A percentile compares a stretch with the other conserved stretches of the same genome.
Evolutionary conservation across 352 stramenopile genomes (phyloP).

Genomic region (Globisporangium nodosum): DNA sequence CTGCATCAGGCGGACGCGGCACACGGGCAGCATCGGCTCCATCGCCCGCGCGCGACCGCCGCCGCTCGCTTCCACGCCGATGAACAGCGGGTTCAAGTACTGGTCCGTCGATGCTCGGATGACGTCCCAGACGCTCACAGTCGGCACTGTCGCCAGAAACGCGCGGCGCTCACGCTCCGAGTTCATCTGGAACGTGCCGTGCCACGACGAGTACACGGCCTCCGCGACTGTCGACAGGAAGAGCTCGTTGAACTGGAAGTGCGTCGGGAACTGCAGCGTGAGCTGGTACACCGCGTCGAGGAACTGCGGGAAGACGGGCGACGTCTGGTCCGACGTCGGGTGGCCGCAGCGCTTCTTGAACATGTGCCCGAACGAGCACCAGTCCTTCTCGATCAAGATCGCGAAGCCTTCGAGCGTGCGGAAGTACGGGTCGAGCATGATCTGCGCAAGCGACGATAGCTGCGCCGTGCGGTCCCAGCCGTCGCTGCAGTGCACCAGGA

Average conservation of each 20-base stretch:
- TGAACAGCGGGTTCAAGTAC: slow-evolving; percentile 80
- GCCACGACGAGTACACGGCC: slow-evolving; percentile 96
- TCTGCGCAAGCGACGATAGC: slow-evolving; percentile 65
- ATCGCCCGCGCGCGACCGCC: slow-evolving; percentile 19
- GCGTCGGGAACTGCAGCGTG: slow-evolving; percentile 93
- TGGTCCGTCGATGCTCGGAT: slow-evolving; percentile 78
- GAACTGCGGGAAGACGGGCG: slow-evolving; percentile 98
- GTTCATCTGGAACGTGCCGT: slow-evolving; percentile 90
- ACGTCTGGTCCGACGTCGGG: slow-evolving; percentile 90
- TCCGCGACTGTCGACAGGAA: slow-evolving; percentile 93
- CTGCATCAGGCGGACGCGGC: slow-evolving; percentile 82
- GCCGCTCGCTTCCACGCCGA: slow-evolving; percentile 26
- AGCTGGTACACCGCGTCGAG: slow-evolving; percentile 98
- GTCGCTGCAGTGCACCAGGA: slow-evolving; percentile 89
- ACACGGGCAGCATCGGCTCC: slow-evolving; percentile 78
- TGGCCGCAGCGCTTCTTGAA: slow-evolving; percentile 79
- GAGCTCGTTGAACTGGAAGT: slow-evolving; percentile 98
- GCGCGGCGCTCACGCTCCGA: slow-evolving; percentile 64
- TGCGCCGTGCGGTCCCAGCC: slow-evolving; percentile 90
- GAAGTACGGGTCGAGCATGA: slow-evolving; percentile 86
- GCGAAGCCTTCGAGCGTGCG: slow-evolving; percentile 74
- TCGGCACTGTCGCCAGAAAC: slow-evolving; percentile 66
- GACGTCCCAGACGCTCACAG: slow-evolving; percentile 80
- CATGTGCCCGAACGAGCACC: slow-evolving; percentile 86
- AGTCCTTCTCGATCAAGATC: slow-evolving; percentile 83